phyloP scores from a whole-genome alignment of 2,329 filamentous ascomycete genomes.

The Arthrobotrys pseudoclavata region DNA sequence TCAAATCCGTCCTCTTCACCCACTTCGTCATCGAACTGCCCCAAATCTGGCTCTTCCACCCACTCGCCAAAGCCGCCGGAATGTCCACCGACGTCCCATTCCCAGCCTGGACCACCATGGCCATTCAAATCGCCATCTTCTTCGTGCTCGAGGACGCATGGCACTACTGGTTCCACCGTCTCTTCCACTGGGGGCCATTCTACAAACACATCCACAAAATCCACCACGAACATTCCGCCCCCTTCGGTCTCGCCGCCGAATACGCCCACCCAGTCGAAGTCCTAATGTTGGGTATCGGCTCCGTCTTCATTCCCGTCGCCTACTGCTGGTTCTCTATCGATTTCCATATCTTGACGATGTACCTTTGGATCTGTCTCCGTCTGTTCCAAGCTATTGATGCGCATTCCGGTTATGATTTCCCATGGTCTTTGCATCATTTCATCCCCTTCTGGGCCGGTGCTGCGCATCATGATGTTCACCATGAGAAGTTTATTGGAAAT shows the following conservation, averaged over 20 bases:
- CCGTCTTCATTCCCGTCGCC: slow-evolving; percentile 83
- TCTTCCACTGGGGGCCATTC: slow-evolving; percentile 91
- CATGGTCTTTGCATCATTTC: slow-evolving; percentile 95
- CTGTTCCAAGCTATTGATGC: slow-evolving; percentile 98
- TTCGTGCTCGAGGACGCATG: slow-evolving; percentile 96
- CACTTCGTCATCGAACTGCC: slow-evolving; percentile 98
- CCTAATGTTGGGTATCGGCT: slow-evolving; percentile 91
- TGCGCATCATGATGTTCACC: slow-evolving; percentile 95
- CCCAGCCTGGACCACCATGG: slow-evolving; percentile 86
- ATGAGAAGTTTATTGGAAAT: slow-evolving; percentile 99
- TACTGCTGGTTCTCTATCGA: slow-evolving; percentile 87
- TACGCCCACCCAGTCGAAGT: slow-evolving; percentile 98
- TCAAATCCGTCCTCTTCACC: slow-evolving; percentile 88
- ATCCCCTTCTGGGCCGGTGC: slow-evolving; percentile 98
- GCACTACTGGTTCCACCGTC: slow-evolving; percentile 98
- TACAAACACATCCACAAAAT: slow-evolving; percentile 99
- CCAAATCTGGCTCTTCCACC: slow-evolving; percentile 99
- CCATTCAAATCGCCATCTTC: slow-evolving; percentile 90
- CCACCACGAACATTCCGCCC: slow-evolving; percentile 98
- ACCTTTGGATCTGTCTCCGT: slow-evolving; percentile 91
- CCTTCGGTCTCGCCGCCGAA: slow-evolving; percentile 95
- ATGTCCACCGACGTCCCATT: slow-evolving; percentile 91
- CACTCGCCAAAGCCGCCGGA: slow-evolving; percentile 91
- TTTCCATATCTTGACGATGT: slow-evolving; percentile 97
- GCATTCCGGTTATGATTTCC: slow-evolving; percentile 98